phyloP scores from a whole-genome alignment of 2,329 filamentous ascomycete species.

The Exophiala dermatitidis region DNA sequence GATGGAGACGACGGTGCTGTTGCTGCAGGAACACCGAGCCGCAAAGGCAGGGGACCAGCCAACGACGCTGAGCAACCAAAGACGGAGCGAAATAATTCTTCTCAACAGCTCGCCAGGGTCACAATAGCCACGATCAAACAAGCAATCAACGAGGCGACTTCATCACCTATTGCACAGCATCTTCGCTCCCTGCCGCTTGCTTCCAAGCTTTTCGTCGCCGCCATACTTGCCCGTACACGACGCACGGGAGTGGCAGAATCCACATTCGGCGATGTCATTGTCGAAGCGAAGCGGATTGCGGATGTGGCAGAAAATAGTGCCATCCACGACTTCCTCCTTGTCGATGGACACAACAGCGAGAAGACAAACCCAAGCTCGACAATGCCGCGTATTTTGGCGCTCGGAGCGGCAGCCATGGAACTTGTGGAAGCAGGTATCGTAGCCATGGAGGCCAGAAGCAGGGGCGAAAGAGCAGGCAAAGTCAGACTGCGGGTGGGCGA shows the following conservation, averaged over 20 bases:
- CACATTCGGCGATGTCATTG: conserved; percentile 78
- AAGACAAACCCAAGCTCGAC: conserved; percentile 25
- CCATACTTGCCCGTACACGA: conserved; percentile 68
- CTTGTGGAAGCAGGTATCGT: conserved; percentile 82
- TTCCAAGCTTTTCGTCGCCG: conserved; percentile 77
- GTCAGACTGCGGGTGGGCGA: conserved; percentile 79
- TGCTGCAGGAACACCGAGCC: conserved; percentile 34
- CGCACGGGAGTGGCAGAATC: conserved; percentile 82
- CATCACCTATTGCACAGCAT: conserved; percentile 83
- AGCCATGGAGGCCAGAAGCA: conserved; percentile 66
- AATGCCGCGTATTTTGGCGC: conserved; percentile 46
- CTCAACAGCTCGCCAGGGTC: conserved; percentile 51
- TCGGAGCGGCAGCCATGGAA: conserved; percentile 70
- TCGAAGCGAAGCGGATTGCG: conserved; percentile 68
- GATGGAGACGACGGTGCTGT: conserved; percentile 32
- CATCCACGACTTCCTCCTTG: conserved; percentile 56
- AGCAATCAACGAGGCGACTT: conserved; percentile 91
- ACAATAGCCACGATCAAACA: conserved; percentile 90
- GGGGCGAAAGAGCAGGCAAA: conserved; percentile 79
- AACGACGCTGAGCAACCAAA: conserved; percentile 14
- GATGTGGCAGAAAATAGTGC: conserved; percentile 50
- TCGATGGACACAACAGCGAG: conserved; percentile 26
- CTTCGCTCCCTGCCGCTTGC: conserved; percentile 73
- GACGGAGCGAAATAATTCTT: conserved; percentile 13
- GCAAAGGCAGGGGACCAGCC: conserved; percentile 27